Base-by-base conservation (phyloP, 2,329 filamentous ascomycete species). In the Phialophora tarda region DNA sequence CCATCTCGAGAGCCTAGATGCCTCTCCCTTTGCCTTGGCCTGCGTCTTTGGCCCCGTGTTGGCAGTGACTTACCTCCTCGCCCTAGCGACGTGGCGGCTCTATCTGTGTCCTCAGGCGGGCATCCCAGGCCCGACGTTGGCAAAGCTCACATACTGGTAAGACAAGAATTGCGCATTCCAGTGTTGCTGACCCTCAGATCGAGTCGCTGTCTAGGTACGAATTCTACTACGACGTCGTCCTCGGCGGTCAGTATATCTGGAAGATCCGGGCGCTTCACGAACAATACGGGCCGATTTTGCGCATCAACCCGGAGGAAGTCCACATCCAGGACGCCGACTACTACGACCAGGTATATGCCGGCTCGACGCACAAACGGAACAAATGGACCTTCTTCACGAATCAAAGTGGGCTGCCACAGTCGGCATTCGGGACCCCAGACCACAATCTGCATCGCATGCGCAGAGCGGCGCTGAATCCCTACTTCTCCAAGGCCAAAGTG, bases 71-170 rank as follows among this genome's bases (percentile, higher is more conserved):
- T 64, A 64, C 60, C 34, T 64, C 12, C n/a, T 60, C 34, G 62
- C 17, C 51, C 48, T 72, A 24, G 60, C 59, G 59, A 62, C 72
- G 4, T 75, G 74, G 57, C 73, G 73, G 8, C 62, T 77, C n/a
- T 74, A 69, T 38, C 59, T 75, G 4, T 71, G 70, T 56, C 75
- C 74, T 2, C 58, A 75, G 26, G 69, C 70, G 2, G 70, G 71
- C 14, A 73, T 76, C 48, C 75, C 75, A 0, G 74, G 75, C 0
- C 74, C 75, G 56, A n/a, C 23, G 41, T 21, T 59, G 56, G 56
- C 56, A n/a, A 59, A 59, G 24, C 34, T 59, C 38, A 59, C 56
- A 28, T 59, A 59, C 41, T 59, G 56, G 56, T 59, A 48, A 6
- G 59, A 69, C 69, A 14, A 62, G 73, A 23, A 72, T 73, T 8